These are phyloP conservation scores for Lactifluus pinguis DNA, from an alignment of 768 basidiomycete species.

Conservation along the genomic window DNA sequence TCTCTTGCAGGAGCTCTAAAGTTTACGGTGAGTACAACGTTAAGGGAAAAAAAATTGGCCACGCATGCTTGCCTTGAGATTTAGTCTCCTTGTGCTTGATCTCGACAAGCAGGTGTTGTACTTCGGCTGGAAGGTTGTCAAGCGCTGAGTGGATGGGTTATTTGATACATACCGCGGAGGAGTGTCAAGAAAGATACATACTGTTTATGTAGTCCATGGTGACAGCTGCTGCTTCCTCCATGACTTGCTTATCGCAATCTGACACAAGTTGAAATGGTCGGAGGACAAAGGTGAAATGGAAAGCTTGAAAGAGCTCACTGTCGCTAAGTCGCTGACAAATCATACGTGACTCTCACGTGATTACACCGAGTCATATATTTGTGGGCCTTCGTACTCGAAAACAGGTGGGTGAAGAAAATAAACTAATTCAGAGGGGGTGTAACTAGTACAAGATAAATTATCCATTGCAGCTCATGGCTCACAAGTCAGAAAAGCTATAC, in stretches of 20 bases:
- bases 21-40: not conserved
- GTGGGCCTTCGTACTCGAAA: too few species aligned
- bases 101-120: conserved; percentile 40
- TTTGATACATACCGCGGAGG: not conserved
- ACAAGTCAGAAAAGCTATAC: conserved; percentile 5
- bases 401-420: not conserved
- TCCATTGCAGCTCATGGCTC: not conserved
- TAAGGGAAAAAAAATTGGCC: not conserved
- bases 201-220: conserved; percentile 43
- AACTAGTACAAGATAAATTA: not conserved
- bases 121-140: conserved; percentile 42
- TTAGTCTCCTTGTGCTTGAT: conserved; percentile 37
- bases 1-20: conserved; percentile 36
- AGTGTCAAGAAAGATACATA: conserved; percentile 23
- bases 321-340: too few species aligned
- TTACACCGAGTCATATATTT: not conserved
- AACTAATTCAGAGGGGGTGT: not conserved
- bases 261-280: not conserved
- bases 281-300: not conserved
- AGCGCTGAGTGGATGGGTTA: conserved; percentile 28
- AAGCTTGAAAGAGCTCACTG: not conserved
- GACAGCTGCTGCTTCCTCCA: conserved; percentile 42
- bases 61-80: conserved; percentile 30
- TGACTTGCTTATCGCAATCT: not conserved
- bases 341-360: not conserved